Evolutionary conservation across 2,329 filamentous ascomycete species (phyloP).

Genomic region (Aspergillus flavus): DNA sequence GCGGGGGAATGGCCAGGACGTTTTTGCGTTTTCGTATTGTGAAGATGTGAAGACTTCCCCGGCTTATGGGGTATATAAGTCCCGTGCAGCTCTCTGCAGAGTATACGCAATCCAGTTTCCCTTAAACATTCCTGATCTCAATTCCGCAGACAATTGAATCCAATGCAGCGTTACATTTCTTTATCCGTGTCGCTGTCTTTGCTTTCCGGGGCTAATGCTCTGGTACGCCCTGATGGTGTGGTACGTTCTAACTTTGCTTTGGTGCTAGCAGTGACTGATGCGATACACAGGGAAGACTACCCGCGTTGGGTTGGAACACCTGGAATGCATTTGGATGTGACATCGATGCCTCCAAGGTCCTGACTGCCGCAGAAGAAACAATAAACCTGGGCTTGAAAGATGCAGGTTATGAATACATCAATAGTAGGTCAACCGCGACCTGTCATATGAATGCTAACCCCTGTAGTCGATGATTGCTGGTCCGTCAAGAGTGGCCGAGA

Average conservation of each 20-base stretch:
- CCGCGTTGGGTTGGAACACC: constrained; percentile 48
- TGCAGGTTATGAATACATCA: constrained; percentile 54
- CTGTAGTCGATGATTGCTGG: constrained; percentile 64
- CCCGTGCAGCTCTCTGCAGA: background rate
- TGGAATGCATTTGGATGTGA: constrained; percentile 54
- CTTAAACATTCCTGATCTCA: background rate
- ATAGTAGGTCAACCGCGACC: constrained; percentile 17
- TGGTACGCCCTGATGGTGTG: constrained; percentile 31
- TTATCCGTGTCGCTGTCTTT: constrained; percentile 16
- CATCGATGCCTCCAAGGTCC: constrained; percentile 49
- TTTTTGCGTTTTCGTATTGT: too few relatives aligned
- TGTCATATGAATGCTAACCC: background rate
- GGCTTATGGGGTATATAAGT: background rate
- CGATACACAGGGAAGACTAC: constrained; percentile 26
- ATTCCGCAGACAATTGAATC: background rate
- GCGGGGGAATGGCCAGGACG: background rate
- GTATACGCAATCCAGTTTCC: background rate
- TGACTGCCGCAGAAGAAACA: constrained; percentile 51
- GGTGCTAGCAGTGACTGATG: background rate
- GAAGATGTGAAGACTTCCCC: background rate
- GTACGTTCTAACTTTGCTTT: constrained; percentile 19
- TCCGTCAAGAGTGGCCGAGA: constrained; percentile 49
- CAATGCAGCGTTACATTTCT: background rate
- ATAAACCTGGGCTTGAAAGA: constrained; percentile 51
- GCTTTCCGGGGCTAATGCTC: constrained; percentile 23